A percentile compares a stretch with the other conserved stretches of the same genome.
Conservation (phyloP, 1,139 yeast genomes). For the Blastobotrys capitulatus region DNA sequence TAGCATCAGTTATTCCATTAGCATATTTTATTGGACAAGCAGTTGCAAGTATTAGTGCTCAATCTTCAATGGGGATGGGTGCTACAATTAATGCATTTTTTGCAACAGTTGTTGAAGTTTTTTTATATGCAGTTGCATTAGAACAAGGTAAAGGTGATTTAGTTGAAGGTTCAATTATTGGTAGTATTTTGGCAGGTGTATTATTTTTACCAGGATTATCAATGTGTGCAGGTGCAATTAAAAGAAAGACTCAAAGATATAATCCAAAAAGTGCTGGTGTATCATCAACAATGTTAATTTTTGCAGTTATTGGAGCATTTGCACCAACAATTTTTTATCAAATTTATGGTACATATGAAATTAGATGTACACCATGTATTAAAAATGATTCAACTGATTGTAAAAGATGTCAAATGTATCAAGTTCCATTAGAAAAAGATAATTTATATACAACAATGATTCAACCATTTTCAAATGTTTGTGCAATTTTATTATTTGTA, state of each 20-base stretch:
- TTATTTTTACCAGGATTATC: conserved; percentile 86
- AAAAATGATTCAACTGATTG: conserved; percentile 37
- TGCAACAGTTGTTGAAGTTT: conserved; percentile 92
- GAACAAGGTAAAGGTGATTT: conserved; percentile 78
- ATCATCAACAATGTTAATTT: conserved; percentile 88
- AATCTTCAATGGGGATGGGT: conserved; percentile 99
- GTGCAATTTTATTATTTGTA: conserved; percentile 73
- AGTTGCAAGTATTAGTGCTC: conserved; percentile 97
- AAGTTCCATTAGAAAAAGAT: conserved; percentile 65
- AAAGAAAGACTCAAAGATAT: conserved; percentile 86
- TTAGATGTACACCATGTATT: conserved; percentile 56
- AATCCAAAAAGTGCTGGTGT: conserved; percentile 97
- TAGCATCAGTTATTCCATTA: conserved; percentile 82
- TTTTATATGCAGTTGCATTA: conserved; percentile 85
- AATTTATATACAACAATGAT: conserved; percentile 57
- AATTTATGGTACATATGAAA: conserved; percentile 82
- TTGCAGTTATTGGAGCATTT: conserved; percentile 86
- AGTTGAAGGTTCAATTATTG: conserved; percentile 97
- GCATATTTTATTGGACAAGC: conserved; percentile 99
- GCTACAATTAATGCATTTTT: conserved; percentile 97
- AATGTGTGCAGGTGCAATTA: conserved; percentile 95
- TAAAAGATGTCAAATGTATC: conserved; percentile 70
- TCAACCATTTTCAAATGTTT: conserved; percentile 75
- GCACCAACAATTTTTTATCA: conserved; percentile 90
- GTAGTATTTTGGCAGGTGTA: conserved; percentile 91